phyloP scores from a whole-genome alignment of 2,329 filamentous ascomycete species.

The Penicillium concentricum region DNA sequence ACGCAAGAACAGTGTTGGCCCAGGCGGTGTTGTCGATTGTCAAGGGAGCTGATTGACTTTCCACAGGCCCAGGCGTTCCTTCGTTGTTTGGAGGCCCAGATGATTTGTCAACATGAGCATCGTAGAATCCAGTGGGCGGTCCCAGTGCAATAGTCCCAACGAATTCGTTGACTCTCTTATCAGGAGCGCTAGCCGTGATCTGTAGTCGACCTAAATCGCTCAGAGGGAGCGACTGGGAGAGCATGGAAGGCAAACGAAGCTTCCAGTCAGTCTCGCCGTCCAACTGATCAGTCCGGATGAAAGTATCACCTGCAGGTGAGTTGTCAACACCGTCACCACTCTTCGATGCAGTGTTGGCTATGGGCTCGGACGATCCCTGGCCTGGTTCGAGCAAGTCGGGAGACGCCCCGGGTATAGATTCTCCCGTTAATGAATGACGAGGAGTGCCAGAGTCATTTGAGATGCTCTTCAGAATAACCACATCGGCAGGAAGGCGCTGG shows the following conservation, averaged over 20 bases:
- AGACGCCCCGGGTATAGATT: constrained; percentile 15
- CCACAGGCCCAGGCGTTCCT: constrained; percentile 17
- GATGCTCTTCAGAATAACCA: constrained; percentile 84
- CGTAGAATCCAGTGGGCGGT: constrained; percentile 51
- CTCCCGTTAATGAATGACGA: constrained; percentile 20
- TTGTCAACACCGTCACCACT: constrained; percentile 28
- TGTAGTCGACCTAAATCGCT: constrained; percentile 66
- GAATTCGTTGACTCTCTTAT: constrained; percentile 93
- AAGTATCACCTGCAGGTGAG: constrained; percentile 71
- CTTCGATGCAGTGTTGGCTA: constrained; percentile 11
- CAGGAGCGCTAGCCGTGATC: constrained; percentile 84
- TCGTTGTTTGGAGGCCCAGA: constrained; percentile 15
- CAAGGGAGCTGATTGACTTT: constrained; percentile 53
- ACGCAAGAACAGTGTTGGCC: constrained; percentile 96
- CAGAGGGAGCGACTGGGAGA: constrained; percentile 75
- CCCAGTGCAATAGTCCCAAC: constrained; percentile 80
- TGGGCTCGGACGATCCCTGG: constrained; percentile 19
- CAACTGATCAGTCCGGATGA: constrained; percentile 94
- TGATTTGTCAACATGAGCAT: constrained; percentile 43
- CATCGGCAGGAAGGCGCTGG: constrained; percentile 89
- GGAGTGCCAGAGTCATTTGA: constrained; percentile 51
- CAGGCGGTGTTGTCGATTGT: constrained; percentile 97
- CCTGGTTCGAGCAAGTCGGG: constrained; percentile 27
- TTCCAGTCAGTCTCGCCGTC: constrained; percentile 99
- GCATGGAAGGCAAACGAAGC: constrained; percentile 77